Evolutionary conservation across 2,329 filamentous ascomycete species (phyloP).

Genomic region (Penicillium sp.): DNA sequence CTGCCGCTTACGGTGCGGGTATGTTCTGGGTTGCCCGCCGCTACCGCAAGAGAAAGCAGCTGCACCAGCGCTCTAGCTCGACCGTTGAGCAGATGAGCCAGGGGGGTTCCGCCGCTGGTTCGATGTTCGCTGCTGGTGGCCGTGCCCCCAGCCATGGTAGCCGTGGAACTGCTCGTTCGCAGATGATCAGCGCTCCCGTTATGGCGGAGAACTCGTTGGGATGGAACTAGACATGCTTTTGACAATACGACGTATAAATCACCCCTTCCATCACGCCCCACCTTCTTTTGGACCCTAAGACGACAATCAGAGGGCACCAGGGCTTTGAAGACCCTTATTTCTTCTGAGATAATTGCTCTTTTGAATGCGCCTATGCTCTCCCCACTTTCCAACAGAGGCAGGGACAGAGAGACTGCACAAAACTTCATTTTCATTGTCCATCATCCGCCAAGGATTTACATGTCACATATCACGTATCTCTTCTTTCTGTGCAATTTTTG

Average conservation of each 20-base stretch:
- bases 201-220: slow-evolving; percentile 93
- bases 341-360: neutral
- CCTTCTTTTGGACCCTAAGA: slow-evolving; percentile 4
- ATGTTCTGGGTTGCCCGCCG: slow-evolving; percentile 92
- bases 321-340: neutral
- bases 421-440: slow-evolving; percentile 27
- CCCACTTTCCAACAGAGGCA: neutral
- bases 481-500: slow-evolving; percentile 27
- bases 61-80: slow-evolving; percentile 75
- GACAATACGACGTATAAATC: slow-evolving; percentile 17
- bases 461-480: slow-evolving; percentile 29
- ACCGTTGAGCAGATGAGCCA: slow-evolving; percentile 67
- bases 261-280: slow-evolving; percentile 3
- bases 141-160: slow-evolving; percentile 59
- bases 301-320: slow-evolving; percentile 3
- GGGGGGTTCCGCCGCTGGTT: slow-evolving; percentile 49
- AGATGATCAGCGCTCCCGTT: slow-evolving; percentile 83
- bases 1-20: slow-evolving; percentile 83
- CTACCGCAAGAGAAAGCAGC: slow-evolving; percentile 81
- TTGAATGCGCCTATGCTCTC: slow-evolving; percentile 4
- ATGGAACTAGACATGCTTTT: slow-evolving; percentile 69
- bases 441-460: slow-evolving; percentile 22
- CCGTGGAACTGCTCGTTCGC: slow-evolving; percentile 65
- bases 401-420: slow-evolving; percentile 24
- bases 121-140: slow-evolving; percentile 47